A percentile compares a stretch with the other conserved stretches of the same genome.
phyloP scores from a whole-genome alignment of 352 stramenopile genomes.

The Phytophthora kernoviae region DNA sequence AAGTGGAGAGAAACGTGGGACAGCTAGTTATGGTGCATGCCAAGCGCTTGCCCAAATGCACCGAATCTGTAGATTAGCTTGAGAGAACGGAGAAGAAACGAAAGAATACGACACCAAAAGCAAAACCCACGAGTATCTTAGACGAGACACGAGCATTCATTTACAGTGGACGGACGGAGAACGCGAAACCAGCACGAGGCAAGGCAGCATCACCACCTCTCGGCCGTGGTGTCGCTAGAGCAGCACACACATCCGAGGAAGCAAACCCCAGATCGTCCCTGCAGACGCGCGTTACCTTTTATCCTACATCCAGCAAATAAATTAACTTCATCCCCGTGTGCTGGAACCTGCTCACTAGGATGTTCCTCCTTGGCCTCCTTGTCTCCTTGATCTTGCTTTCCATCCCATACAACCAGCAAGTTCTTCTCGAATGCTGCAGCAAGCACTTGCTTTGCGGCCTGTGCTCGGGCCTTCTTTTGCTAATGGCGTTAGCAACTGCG shows the following conservation, averaged over 20 bases:
- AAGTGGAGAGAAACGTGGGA: slow-evolving; percentile 12
- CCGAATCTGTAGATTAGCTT: slow-evolving; percentile 64
- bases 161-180: slow-evolving; percentile 14
- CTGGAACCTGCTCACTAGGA: slow-evolving; percentile 9
- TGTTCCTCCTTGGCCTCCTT: slow-evolving; percentile 30
- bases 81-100: slow-evolving; percentile 20
- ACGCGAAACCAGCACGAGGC: slow-evolving; percentile 10
- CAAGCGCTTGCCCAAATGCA: slow-evolving; percentile 13
- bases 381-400: slow-evolving; percentile 21
- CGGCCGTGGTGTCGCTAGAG: slow-evolving; percentile 1
- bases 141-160: slow-evolving; percentile 33
- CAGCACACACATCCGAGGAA: neutral
- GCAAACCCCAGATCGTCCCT: neutral
- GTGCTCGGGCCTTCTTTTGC: slow-evolving; percentile 84
- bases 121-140: slow-evolving; percentile 3
- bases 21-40: slow-evolving; percentile 22
- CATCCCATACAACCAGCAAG: slow-evolving; percentile 43
- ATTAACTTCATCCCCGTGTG: slow-evolving; percentile 27
- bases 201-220: slow-evolving; percentile 2
- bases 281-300: slow-evolving; percentile 8
- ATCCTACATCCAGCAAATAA: slow-evolving; percentile 22
- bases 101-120: slow-evolving; percentile 1
- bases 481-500: slow-evolving; percentile 39
- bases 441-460: slow-evolving; percentile 71
- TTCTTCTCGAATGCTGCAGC: slow-evolving; percentile 74